Base-by-base conservation (phyloP, 139 green algal genomes). In the Ulvella scutata region DNA sequence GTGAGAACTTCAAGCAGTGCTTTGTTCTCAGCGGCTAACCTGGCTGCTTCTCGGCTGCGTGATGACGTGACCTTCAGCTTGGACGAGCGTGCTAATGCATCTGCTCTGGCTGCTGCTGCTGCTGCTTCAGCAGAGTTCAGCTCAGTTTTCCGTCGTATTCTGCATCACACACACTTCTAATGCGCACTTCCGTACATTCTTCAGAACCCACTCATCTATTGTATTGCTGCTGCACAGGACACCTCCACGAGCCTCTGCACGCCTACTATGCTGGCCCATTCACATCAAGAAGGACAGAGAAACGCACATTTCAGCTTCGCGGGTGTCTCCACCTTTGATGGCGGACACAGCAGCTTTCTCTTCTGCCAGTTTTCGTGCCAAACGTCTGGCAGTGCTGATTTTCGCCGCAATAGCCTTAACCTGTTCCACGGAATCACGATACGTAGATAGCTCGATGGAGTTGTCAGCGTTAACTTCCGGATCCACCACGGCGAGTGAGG, bases 301-400 rank as follows among this genome's bases (percentile, higher is more conserved):
- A 34, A 43, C 38, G 21, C 72, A 75, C 77, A 61, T 37, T 43
- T 82, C 77, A 33, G 33, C 59, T 44, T 80, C 81, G 20, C 75
- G 73, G 2, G 77, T 72, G 72, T 82, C 76, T 62, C 78, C 76
- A 26, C 40, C 75, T 37, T 43, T 74, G 4, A 80, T 74, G 2
- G 80, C 87, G 1, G 83, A 85, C n/a, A 86, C 79, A 0, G 83
- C 88, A 10, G 86, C 88, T 73, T 86, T 91, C 79, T 96, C 90
- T 74, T 94, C 89, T 20, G 89, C 82, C 61, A 96, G 81, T 33
- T 90, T 85, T 35, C 90, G 72, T 2, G 90, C 90, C 78, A 96
- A 79, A 60, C 88, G 85, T 1, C 86, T 77, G 0, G 90, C 90
- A 0, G 90, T 89, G 62, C 79, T 90, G 81, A 90, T 86, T 78